These are phyloP conservation scores for Syzygium aromaticum DNA, from an alignment of 345 rosid species.

Conservation along the genomic window DNA sequence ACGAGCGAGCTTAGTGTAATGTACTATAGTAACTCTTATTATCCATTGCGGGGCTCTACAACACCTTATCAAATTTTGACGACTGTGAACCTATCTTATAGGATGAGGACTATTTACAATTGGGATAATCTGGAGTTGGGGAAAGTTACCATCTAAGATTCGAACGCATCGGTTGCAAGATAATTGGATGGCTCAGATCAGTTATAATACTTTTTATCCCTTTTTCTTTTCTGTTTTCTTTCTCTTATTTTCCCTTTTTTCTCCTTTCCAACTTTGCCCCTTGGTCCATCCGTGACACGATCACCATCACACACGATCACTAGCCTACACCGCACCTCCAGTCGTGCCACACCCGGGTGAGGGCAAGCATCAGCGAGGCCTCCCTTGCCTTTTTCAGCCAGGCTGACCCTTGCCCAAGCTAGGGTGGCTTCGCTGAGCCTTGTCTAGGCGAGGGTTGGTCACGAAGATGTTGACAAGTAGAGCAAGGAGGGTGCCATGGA, in stretches of 20 bases:
- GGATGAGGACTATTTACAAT: background rate
- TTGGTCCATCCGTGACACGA: background rate
- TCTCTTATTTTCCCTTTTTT: background rate
- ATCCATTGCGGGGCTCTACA: background rate
- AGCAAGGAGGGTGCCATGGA: no score
- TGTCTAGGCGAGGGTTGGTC: no score
- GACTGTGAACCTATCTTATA: background rate
- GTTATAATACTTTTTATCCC: background rate
- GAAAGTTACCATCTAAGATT: background rate
- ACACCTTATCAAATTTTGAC: background rate
- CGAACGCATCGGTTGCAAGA: accelerated
- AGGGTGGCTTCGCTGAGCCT: no score
- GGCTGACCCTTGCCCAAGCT: no score
- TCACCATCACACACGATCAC: background rate
- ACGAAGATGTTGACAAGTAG: no score
- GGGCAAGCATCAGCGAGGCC: no score
- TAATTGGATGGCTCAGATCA: background rate
- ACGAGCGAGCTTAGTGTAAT: background rate
- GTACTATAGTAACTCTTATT: background rate
- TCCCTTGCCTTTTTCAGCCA: no score
- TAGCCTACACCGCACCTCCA: background rate
- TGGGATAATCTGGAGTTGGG: background rate
- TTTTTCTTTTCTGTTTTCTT: background rate
- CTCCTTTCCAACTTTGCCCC: background rate
- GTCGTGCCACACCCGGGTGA: background rate